These are phyloP conservation scores for Scutellaria minor DNA, from an alignment of 257 asterid genomes.

Conservation along the genomic window DNA sequence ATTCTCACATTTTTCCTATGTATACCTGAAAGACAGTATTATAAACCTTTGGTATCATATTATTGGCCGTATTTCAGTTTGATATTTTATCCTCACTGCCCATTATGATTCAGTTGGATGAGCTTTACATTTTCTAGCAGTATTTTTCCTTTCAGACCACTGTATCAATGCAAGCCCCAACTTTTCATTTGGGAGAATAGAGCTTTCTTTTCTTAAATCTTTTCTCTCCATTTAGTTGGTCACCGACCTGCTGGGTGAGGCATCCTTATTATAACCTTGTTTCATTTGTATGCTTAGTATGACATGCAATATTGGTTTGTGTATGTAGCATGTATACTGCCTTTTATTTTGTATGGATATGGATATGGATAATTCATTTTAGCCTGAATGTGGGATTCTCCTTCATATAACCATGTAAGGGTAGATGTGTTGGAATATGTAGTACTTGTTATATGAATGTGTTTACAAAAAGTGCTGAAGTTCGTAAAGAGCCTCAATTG, in stretches of 20 bases:
- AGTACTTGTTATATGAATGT: too few relatives aligned
- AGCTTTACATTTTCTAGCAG: neutral
- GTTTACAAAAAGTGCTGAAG: too few relatives aligned
- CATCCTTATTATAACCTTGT: neutral
- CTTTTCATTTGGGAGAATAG: too few relatives aligned
- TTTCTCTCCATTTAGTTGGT: neutral
- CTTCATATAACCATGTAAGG: too few relatives aligned
- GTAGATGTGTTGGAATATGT: too few relatives aligned
- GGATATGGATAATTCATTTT: too few relatives aligned
- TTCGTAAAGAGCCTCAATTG: too few relatives aligned
- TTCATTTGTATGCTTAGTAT: neutral
- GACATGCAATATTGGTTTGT: neutral
- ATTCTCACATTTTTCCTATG: neutral
- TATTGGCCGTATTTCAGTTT: neutral
- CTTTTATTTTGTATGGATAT: too few relatives aligned
- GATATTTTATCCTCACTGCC: neutral
- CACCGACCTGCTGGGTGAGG: constrained; percentile 2
- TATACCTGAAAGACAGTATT: constrained; percentile 5
- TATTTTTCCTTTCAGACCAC: too few relatives aligned
- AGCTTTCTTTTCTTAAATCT: too few relatives aligned
- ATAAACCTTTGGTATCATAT: neutral
- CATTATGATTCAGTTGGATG: neutral
- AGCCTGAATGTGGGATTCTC: too few relatives aligned
- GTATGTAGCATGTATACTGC: constrained; percentile 6
- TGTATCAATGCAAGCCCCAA: too few relatives aligned